phyloP scores from a whole-genome alignment of 2,329 filamentous ascomycete species.

The Emmonsiellopsis sp. region DNA sequence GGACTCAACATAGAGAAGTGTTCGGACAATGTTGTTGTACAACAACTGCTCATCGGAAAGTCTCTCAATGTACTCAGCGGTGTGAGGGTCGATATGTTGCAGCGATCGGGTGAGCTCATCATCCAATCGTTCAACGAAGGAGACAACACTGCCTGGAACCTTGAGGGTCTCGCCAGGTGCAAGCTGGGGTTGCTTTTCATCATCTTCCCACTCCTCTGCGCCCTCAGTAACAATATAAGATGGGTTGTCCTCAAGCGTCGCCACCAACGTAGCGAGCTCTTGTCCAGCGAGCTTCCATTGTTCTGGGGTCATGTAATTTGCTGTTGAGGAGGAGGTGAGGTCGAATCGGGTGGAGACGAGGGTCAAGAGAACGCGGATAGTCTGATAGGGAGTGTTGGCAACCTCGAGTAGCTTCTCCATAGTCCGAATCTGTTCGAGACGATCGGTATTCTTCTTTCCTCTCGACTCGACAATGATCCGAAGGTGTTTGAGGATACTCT shows the following conservation, averaged over 20 bases:
- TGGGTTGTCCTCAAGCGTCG: conserved; percentile 67
- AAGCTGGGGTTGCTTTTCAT: conserved; percentile 79
- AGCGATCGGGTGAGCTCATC: conserved; percentile 96
- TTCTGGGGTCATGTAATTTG: conserved; percentile 80
- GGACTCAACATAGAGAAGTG: conserved; percentile 78
- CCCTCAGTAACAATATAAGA: conserved; percentile 82
- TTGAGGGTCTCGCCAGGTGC: conserved; percentile 68
- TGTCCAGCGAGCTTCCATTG: conserved; percentile 94
- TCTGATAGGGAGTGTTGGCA: conserved; percentile 82
- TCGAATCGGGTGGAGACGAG: conserved; percentile 93
- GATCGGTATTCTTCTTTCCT: conserved; percentile 98
- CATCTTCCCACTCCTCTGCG: conserved; percentile 98
- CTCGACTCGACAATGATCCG: conserved; percentile 87
- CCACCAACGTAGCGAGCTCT: conserved; percentile 70
- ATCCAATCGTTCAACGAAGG: conserved; percentile 87
- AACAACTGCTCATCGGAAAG: conserved; percentile 81
- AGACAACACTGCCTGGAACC: conserved; percentile 90
- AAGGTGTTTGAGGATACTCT: conserved; percentile 97
- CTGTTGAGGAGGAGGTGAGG: conserved; percentile 63
- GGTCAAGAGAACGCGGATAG: conserved; percentile 82
- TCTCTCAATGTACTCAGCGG: conserved; percentile 95
- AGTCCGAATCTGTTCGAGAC: conserved; percentile 84
- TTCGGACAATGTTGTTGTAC: conserved; percentile 86
- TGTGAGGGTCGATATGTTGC: conserved; percentile 95
- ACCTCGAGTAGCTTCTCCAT: conserved; percentile 97